Evolutionary conservation across 1,284 basidiomycete species (phyloP), one percentile per base, ranked within the genome.

Genomic region (Anthracocystis panici-leucophaei): DNA sequence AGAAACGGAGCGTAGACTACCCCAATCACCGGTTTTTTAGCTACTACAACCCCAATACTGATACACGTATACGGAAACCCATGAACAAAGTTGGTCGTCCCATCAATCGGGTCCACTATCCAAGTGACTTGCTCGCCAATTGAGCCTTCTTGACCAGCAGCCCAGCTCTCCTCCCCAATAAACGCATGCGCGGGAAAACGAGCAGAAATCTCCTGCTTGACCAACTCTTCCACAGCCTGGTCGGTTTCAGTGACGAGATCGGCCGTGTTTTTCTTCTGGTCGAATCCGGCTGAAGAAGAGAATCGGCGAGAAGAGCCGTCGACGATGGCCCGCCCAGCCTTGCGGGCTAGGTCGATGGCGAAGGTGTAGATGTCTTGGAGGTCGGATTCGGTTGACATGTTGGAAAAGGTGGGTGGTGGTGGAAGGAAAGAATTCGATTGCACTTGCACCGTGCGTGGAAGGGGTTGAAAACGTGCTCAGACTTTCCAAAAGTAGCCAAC

Each of bases 171-270:
- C 75, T 99, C 96, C 58, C 95, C 95, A 63, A 98, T 94, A 85
- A 94, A 96, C 72, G 91, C 87, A 86, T 94, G 96, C 12, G 86
- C 82, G 0, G 94, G 94, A 85, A 93, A 97, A 52, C 87, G 87
- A 29, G 87, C 85, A 35, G 87, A 86, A 68, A 97, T 90, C 84
- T 91, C 89, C 57, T 88, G 84, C 84, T 90, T 91, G 50, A 97
- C 92, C 60, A 95, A 88, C 75, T 92, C 91, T 85, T 98, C 95
- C 14, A 97, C 94, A 41, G 89, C 91, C 68, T 97, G 92, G 86
- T 99, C 95, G 81, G 94, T 97, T 87, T 97, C 93, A 0, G 96
- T 98, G n/a, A 98, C 96, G 41, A 97, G 88, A 54, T 88, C 71
- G 18, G 73, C 66, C 21, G 83, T 82, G 57, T 85, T 85, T 51